A percentile compares a stretch with the other conserved stretches of the same genome.
Evolutionary conservation across 139 green algal genomes (phyloP).

Genomic region (Marvania coccoides): DNA sequence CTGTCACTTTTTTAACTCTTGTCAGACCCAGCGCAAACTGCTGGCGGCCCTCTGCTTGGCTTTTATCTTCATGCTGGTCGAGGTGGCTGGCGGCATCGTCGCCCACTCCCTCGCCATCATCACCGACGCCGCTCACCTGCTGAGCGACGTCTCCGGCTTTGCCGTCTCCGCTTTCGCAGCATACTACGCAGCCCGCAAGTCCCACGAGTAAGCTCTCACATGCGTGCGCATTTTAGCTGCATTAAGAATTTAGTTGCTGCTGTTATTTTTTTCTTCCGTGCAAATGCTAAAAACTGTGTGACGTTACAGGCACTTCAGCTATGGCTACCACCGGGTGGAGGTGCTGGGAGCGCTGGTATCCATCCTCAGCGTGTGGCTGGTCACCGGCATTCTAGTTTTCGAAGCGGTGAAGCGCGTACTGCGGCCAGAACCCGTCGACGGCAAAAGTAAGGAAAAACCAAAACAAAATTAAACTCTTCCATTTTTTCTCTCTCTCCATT

Average conservation of each 20-base stretch:
- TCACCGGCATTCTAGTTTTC: slow-evolving; percentile 82
- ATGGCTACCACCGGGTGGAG: slow-evolving; percentile 88
- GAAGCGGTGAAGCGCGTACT: slow-evolving; percentile 72
- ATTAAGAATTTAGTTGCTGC: neutral
- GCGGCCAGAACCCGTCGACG: slow-evolving; percentile 56
- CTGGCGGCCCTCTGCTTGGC: slow-evolving; percentile 29
- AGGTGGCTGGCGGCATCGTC: slow-evolving; percentile 35
- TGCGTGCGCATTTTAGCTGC: neutral
- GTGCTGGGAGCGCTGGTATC: slow-evolving; percentile 84
- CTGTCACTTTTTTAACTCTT: too few species aligned
- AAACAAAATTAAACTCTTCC: too few species aligned
- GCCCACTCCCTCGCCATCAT: slow-evolving; percentile 84
- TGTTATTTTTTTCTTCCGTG: neutral
- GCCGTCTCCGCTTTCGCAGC: slow-evolving; percentile 69
- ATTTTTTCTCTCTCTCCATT: neutral
- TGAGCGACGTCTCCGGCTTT: slow-evolving; percentile 86
- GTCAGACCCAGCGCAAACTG: slow-evolving; percentile 35
- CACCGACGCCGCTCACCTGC: slow-evolving; percentile 89
- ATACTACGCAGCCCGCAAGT: slow-evolving; percentile 9
- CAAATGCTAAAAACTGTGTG: neutral
- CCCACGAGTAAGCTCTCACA: slow-evolving; percentile 18
- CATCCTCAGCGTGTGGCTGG: slow-evolving; percentile 78
- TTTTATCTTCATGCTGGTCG: slow-evolving; percentile 46
- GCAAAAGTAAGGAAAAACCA: slow-evolving; percentile 64
- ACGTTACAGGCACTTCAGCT: slow-evolving; percentile 34